Percentiles rank a stretch among this genome's conserved stretches.
Conservation (phyloP, 2,329 filamentous ascomycete species). For the Verticillium klebahnii region DNA sequence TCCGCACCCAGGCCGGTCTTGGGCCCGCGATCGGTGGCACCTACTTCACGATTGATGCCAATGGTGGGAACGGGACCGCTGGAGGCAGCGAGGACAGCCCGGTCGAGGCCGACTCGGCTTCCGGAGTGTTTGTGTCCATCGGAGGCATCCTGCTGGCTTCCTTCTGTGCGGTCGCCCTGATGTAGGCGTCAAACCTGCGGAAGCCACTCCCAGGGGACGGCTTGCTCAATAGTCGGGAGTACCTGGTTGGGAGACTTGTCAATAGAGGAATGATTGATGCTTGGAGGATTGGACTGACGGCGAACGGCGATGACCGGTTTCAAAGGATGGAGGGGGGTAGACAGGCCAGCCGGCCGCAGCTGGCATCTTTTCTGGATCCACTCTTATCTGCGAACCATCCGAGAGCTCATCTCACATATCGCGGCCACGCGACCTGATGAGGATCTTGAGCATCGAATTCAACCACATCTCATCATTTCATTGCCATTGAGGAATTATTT, state of each 20-base stretch:
- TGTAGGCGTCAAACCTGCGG: neutral
- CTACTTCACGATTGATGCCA: conserved; percentile 19
- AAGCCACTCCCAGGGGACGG: too few species aligned
- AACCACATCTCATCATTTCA: neutral
- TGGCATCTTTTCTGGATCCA: neutral
- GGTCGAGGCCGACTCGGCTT: neutral
- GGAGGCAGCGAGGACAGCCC: neutral
- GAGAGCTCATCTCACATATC: neutral
- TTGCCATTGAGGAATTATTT: neutral
- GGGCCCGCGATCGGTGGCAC: conserved; percentile 22
- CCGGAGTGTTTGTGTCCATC: neutral
- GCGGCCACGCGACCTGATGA: neutral
- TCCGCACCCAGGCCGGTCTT: conserved; percentile 10
- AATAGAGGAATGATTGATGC: neutral
- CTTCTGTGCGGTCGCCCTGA: neutral
- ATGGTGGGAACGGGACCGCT: conserved; percentile 4
- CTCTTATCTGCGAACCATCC: neutral
- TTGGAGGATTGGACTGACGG: neutral
- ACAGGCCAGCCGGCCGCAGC: neutral
- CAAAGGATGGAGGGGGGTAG: neutral
- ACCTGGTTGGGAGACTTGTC: neutral
- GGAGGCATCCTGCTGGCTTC: neutral
- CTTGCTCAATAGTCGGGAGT: neutral
- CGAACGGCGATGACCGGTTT: neutral
- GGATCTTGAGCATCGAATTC: neutral